phyloP scores from a whole-genome alignment of 352 stramenopile species.

The Pseudoperonospora humuli region DNA sequence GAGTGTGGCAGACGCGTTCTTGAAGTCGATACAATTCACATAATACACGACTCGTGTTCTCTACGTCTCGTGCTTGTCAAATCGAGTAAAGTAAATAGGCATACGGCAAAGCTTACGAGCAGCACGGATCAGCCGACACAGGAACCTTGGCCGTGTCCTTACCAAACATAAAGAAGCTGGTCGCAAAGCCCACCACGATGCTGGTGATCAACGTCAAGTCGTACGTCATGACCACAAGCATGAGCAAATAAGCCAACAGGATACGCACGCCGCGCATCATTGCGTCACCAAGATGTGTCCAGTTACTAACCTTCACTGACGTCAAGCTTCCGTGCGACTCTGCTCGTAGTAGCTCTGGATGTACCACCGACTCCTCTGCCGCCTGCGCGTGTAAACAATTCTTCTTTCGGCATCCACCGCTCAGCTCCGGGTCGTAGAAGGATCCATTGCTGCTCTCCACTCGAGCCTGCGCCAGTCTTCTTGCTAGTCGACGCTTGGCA shows the following conservation, averaged over 20 bases:
- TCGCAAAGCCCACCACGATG: constrained; percentile 56
- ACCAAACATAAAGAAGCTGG: constrained; percentile 61
- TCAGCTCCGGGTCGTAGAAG: constrained; percentile 32
- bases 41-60: constrained; percentile 23
- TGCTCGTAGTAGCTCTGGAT: constrained; percentile 11
- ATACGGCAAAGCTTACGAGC: constrained; percentile 23
- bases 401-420: not conserved
- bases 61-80: no score
- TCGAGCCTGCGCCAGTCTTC: not conserved
- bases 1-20: not conserved
- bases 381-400: constrained; percentile 1
- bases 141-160: constrained; percentile 65
- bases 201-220: constrained; percentile 50
- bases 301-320: constrained; percentile 43
- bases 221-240: constrained; percentile 80
- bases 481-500: constrained; percentile 19
- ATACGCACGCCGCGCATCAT: constrained; percentile 56
- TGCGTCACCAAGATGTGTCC: constrained; percentile 48
- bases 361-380: constrained; percentile 15
- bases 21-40: not conserved
- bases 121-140: constrained; percentile 60
- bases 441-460: not conserved
- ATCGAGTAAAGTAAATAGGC: constrained; percentile 8
- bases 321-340: not conserved
- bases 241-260: constrained; percentile 68